These are phyloP conservation scores for Clausena lansium DNA, from an alignment of 345 rosid genomes.

Conservation along the genomic window DNA sequence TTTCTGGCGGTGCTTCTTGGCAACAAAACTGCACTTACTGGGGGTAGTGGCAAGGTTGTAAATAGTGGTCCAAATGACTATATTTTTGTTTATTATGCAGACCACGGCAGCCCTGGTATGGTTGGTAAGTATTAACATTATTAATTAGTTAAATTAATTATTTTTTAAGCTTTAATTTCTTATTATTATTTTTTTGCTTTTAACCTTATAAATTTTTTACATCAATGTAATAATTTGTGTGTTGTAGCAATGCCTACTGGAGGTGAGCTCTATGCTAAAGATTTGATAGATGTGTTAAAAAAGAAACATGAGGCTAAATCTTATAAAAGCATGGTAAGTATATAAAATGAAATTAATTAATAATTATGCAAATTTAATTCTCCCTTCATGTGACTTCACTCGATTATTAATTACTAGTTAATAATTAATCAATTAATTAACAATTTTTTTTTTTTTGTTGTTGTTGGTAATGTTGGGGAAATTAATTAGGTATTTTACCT, in stretches of 20 bases:
- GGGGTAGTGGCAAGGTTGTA: conserved; percentile 70
- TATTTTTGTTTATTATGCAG: conserved; percentile 62
- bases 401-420: neutral
- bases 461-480: too few relatives aligned
- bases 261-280: conserved; percentile 32
- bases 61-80: conserved; percentile 57
- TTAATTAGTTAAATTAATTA: neutral
- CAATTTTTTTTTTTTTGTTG: neutral
- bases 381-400: neutral
- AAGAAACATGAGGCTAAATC: conserved; percentile 35
- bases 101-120: conserved; percentile 59
- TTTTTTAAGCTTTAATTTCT: too few relatives aligned
- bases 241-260: conserved; percentile 45
- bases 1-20: conserved; percentile 33
- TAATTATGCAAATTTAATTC: neutral
- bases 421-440: neutral
- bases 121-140: conserved; percentile 23
- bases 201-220: neutral
- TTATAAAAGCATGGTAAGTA: conserved; percentile 49
- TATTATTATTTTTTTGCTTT: neutral
- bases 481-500: conserved; percentile 48
- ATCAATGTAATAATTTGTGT: neutral
- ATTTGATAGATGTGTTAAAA: conserved; percentile 47
- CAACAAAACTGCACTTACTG: conserved; percentile 48
- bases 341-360: neutral